Evolutionary conservation across 1,139 yeast genomes (phyloP).

Genomic region (Scheffersomyces quercinus): DNA sequence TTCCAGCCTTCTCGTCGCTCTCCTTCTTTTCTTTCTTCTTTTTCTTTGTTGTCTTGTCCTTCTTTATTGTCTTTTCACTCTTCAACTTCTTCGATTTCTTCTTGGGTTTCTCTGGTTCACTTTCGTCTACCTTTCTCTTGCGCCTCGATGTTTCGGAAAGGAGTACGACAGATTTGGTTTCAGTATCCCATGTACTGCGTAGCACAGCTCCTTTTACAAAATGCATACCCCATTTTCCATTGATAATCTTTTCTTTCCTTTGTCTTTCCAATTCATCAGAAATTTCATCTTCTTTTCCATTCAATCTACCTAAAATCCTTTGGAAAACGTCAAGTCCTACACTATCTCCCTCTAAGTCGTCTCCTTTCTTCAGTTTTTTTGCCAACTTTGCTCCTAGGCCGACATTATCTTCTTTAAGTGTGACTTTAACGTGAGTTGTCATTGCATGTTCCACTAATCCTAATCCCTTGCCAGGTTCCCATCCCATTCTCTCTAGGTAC

Average conservation of each 20-base stretch:
- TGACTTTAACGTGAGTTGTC: slow-evolving; percentile 81
- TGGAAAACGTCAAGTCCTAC: slow-evolving; percentile 94
- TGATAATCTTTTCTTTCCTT: slow-evolving; percentile 63
- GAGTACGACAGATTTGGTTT: slow-evolving; percentile 37
- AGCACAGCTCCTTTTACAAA: slow-evolving; percentile 85
- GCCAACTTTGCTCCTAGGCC: slow-evolving; percentile 86
- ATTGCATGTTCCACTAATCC: slow-evolving; percentile 67
- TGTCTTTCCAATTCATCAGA: slow-evolving; percentile 62
- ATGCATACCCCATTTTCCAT: slow-evolving; percentile 83
- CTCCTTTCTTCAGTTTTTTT: slow-evolving; percentile 52
- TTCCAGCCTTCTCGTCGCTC: slow-evolving; percentile 22
- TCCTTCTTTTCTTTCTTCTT: slow-evolving; percentile 24
- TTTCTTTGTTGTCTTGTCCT: slow-evolving; percentile 22
- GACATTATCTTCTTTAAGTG: slow-evolving; percentile 73
- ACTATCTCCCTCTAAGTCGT: slow-evolving; percentile 73
- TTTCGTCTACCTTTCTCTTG: slow-evolving; percentile 8
- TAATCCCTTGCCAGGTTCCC: slow-evolving; percentile 89
- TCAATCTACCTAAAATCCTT: slow-evolving; percentile 81
- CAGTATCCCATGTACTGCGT: slow-evolving; percentile 82
- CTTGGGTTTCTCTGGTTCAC: slow-evolving; percentile 14
- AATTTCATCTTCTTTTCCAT: slow-evolving; percentile 68
- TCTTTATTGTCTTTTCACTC: slow-evolving; percentile 24
- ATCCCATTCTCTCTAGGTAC: slow-evolving; percentile 78
- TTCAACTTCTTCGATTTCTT: slow-evolving; percentile 29
- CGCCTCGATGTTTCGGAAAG: slow-evolving; percentile 3